Evolutionary conservation across 2,329 filamentous ascomycete species (phyloP).

Genomic region (Drechslera avenae): DNA sequence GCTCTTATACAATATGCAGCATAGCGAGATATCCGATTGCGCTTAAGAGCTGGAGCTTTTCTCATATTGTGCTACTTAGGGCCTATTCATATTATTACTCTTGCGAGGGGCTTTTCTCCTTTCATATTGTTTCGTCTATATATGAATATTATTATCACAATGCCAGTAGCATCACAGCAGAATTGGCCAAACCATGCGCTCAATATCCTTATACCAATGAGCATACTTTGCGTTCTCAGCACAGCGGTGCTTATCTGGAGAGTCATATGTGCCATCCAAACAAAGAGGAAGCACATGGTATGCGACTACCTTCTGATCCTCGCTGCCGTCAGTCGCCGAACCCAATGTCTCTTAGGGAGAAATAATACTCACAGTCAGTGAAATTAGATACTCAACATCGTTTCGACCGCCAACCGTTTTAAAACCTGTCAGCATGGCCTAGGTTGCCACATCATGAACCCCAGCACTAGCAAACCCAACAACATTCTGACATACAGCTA

Average conservation of each 20-base stretch:
- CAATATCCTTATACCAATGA: slow-evolving; percentile 23
- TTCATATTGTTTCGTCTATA: too few species aligned
- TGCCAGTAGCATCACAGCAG: slow-evolving; percentile 12
- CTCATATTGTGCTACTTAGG: too few species aligned
- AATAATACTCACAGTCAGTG: background rate
- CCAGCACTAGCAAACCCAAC: slow-evolving; percentile 23
- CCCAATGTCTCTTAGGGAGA: background rate
- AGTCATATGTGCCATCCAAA: slow-evolving; percentile 23
- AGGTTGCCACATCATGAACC: slow-evolving; percentile 32
- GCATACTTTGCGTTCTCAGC: slow-evolving; percentile 22
- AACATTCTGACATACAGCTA: slow-evolving; percentile 28
- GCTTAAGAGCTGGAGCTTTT: too few species aligned
- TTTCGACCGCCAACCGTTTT: slow-evolving; percentile 21
- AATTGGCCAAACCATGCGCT: slow-evolving; percentile 18
- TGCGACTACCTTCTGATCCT: slow-evolving; percentile 32
- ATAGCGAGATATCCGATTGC: too few species aligned
- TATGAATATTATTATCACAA: background rate
- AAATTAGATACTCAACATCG: slow-evolving; percentile 24
- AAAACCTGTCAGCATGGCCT: slow-evolving; percentile 20
- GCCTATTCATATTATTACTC: too few species aligned
- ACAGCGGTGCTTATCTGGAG: slow-evolving; percentile 28
- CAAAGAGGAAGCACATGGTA: slow-evolving; percentile 27
- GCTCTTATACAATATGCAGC: too few species aligned
- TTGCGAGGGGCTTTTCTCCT: too few species aligned
- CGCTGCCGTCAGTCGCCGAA: slow-evolving; percentile 19